These are phyloP conservation scores for Aspergillus terreus DNA, from an alignment of 2,329 filamentous ascomycete genomes.

Conservation along the genomic window DNA sequence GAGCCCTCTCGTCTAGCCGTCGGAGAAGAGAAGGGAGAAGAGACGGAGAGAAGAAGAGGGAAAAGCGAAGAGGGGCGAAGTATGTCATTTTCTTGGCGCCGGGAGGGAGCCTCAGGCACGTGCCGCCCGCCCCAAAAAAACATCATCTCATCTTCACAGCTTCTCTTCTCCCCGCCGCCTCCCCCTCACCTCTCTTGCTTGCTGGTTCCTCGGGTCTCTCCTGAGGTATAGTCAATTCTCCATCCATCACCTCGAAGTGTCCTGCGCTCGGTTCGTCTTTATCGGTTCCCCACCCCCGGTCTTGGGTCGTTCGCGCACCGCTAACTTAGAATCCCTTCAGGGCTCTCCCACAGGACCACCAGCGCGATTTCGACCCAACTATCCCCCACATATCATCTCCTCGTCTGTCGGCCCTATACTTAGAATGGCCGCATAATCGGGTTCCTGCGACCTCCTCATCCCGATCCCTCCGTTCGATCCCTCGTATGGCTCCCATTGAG, in stretches of 20 bases:
- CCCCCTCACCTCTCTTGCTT: slow-evolving; percentile 3
- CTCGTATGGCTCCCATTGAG: slow-evolving; percentile 41
- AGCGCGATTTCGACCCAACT: slow-evolving; percentile 5
- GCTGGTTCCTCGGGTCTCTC: neutral
- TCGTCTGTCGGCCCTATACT: slow-evolving; percentile 15
- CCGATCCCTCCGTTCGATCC: slow-evolving; percentile 18
- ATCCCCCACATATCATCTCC: neutral
- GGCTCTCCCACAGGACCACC: slow-evolving; percentile 6
- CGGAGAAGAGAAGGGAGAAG: slow-evolving; percentile 2
- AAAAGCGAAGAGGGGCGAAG: slow-evolving; percentile 12
- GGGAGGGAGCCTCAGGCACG: slow-evolving; percentile 22
- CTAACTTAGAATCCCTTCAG: slow-evolving; percentile 6
- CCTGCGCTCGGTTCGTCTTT: slow-evolving; percentile 4
- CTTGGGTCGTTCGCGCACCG: slow-evolving; percentile 4
- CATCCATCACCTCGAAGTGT: slow-evolving; percentile 1
- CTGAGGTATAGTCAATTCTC: slow-evolving; percentile 1
- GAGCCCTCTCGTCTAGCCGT: slow-evolving; percentile 15
- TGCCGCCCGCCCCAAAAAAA: slow-evolving; percentile 23
- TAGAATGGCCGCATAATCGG: slow-evolving; percentile 36
- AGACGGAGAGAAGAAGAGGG: slow-evolving; percentile 12
- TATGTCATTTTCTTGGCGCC: slow-evolving; percentile 23
- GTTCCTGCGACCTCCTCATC: slow-evolving; percentile 16
- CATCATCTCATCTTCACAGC: slow-evolving; percentile 25
- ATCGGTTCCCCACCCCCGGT: neutral
- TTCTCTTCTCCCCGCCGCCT: slow-evolving; percentile 7